Percentiles rank a stretch among this genome's conserved stretches.
Conservation (phyloP, 768 basidiomycete species). For the Suillus americanus region DNA sequence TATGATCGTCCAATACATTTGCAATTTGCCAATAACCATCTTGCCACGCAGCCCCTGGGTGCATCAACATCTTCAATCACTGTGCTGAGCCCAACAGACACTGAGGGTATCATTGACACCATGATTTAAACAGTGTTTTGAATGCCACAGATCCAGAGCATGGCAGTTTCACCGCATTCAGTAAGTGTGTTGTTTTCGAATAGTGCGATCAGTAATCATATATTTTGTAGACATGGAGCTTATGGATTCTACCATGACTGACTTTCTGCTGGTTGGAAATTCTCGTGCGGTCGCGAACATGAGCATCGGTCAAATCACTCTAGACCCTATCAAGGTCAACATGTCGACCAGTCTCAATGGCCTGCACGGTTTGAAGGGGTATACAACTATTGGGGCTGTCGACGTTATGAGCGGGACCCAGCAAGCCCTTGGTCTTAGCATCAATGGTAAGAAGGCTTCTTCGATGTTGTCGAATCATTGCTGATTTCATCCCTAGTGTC, state of each 20-base stretch:
- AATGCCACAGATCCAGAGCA: constrained; percentile 48
- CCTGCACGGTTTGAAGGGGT: constrained; percentile 56
- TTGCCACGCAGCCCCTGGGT: constrained; percentile 48
- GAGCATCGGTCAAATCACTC: constrained; percentile 64
- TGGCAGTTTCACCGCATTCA: constrained; percentile 55
- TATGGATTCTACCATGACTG: constrained; percentile 44
- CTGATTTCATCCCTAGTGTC: constrained; percentile 38
- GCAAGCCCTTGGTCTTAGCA: constrained; percentile 57
- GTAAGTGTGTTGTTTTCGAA: constrained; percentile 35
- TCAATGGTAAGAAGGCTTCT: constrained; percentile 43
- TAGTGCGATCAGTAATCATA: not conserved
- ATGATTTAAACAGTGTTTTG: constrained; percentile 54
- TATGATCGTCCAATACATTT: constrained; percentile 21
- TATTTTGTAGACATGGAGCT: constrained; percentile 49
- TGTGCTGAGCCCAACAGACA: constrained; percentile 52
- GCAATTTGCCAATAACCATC: constrained; percentile 5
- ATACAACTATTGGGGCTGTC: constrained; percentile 54
- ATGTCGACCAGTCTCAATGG: constrained; percentile 62
- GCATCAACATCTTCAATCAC: constrained; percentile 59
- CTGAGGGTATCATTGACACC: constrained; percentile 64
- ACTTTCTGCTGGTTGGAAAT: constrained; percentile 59
- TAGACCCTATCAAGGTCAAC: constrained; percentile 71
- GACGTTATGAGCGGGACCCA: constrained; percentile 66
- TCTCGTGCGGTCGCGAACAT: constrained; percentile 60
- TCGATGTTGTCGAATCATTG: not conserved